Conservation (phyloP, 805 yeast species). For the Starmera amethionina region DNA sequence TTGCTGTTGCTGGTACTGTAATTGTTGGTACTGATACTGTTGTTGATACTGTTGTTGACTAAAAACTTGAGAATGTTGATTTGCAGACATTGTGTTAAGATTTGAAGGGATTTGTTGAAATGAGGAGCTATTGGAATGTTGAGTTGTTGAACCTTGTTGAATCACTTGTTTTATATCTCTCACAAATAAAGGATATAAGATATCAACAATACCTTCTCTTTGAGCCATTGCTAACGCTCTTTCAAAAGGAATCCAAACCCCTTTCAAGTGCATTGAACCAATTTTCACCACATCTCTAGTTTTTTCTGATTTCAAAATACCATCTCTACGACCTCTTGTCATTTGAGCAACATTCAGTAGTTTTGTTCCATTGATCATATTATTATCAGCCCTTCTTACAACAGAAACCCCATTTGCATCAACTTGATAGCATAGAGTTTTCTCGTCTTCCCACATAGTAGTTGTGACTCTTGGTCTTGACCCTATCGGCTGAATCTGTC, state of each 20-base stretch:
- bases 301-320: slow-evolving; percentile 69
- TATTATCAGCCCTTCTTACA: slow-evolving; percentile 75
- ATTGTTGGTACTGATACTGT: not conserved
- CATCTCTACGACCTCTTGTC: slow-evolving; percentile 84
- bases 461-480: slow-evolving; percentile 58
- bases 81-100: slow-evolving; percentile 1
- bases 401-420: slow-evolving; percentile 76
- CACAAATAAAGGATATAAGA: slow-evolving; percentile 60
- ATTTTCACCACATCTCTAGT: slow-evolving; percentile 74
- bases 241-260: slow-evolving; percentile 86
- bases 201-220: slow-evolving; percentile 62
- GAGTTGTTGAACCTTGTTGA: slow-evolving; percentile 25
- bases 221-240: slow-evolving; percentile 76
- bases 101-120: no score
- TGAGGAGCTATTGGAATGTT: slow-evolving; percentile 9
- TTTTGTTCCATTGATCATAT: slow-evolving; percentile 82
- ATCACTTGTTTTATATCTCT: slow-evolving; percentile 52
- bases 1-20: slow-evolving; percentile 1
- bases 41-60: not conserved
- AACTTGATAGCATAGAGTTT: slow-evolving; percentile 76
- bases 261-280: slow-evolving; percentile 82
- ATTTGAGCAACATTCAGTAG: slow-evolving; percentile 74
- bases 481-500: slow-evolving; percentile 21
- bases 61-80: slow-evolving; percentile 4
- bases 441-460: slow-evolving; percentile 88